A percentile compares a stretch with the other conserved stretches of the same genome.
Conservation (phyloP, 2,329 filamentous ascomycete species). For the Phyllosticta citribraziliensis region DNA sequence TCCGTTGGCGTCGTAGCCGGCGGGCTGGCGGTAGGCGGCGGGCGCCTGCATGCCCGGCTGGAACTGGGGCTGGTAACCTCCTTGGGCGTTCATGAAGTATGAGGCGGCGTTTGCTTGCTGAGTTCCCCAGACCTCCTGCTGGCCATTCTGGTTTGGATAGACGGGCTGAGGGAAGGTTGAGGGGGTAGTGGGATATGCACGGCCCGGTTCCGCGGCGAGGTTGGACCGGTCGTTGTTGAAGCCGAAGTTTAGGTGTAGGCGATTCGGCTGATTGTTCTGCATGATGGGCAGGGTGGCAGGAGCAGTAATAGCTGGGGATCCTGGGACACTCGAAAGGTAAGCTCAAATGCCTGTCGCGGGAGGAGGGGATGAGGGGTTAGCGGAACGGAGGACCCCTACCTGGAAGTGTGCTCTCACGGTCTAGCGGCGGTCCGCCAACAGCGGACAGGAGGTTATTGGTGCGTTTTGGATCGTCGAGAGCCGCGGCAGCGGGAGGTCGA, state of each 20-base stretch:
- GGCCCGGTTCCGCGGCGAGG: slow-evolving; percentile 34
- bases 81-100: slow-evolving; percentile 42
- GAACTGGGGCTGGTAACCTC: slow-evolving; percentile 38
- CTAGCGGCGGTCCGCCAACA: not conserved
- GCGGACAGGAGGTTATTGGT: not conserved
- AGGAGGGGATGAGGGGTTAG: slow-evolving; percentile 1
- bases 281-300: slow-evolving; percentile 7
- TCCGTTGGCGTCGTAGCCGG: slow-evolving; percentile 67
- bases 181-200: slow-evolving; percentile 59
- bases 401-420: not conserved
- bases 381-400: slow-evolving; percentile 8
- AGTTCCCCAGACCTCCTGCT: slow-evolving; percentile 51
- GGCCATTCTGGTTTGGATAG: slow-evolving; percentile 49
- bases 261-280: slow-evolving; percentile 28
- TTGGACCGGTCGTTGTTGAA: slow-evolving; percentile 33
- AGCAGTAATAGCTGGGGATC: slow-evolving; percentile 3
- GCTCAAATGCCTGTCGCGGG: slow-evolving; percentile 1
- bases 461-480: not conserved
- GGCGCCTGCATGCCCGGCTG: slow-evolving; percentile 38
- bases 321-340: slow-evolving; percentile 4
- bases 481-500: not conserved
- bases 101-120: slow-evolving; percentile 33
- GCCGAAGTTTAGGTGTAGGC: slow-evolving; percentile 44
- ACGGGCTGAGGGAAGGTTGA: slow-evolving; percentile 95
- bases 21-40: slow-evolving; percentile 47